Conservation (phyloP, 2,329 filamentous ascomycete species). For the Coniochaeta sp. region DNA sequence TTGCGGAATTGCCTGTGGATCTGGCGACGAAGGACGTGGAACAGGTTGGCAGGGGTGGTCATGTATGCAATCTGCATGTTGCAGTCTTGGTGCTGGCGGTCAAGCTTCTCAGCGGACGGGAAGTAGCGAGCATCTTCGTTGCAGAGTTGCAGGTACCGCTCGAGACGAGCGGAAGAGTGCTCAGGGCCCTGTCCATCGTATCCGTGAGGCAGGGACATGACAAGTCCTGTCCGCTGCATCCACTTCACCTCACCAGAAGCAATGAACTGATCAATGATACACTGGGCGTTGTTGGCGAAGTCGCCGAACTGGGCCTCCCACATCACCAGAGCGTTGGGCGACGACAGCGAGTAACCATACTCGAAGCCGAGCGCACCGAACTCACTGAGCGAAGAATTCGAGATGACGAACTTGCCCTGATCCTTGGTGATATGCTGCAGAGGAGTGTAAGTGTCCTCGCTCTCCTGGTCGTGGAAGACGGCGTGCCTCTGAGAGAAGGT, state of each 20-base stretch:
- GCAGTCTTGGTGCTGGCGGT: constrained; percentile 97
- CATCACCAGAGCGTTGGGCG: constrained; percentile 94
- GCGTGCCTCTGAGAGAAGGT: constrained; percentile 98
- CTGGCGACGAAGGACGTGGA: constrained; percentile 93
- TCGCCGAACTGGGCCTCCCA: constrained; percentile 99
- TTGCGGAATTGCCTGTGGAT: constrained; percentile 99
- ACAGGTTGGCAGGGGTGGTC: constrained; percentile 92
- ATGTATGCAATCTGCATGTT: constrained; percentile 99
- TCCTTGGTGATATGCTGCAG: constrained; percentile 83
- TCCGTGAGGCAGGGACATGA: constrained; percentile 93
- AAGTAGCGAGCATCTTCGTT: constrained; percentile 96
- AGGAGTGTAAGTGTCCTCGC: constrained; percentile 85
- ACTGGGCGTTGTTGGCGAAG: constrained; percentile 99
- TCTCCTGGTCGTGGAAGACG: constrained; percentile 96
- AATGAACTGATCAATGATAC: constrained; percentile 98
- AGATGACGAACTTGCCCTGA: constrained; percentile 93
- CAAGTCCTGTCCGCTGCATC: constrained; percentile 94
- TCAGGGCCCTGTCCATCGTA: constrained; percentile 98
- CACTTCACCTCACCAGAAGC: constrained; percentile 97
- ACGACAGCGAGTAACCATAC: constrained; percentile 96
- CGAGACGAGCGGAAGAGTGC: constrained; percentile 94
- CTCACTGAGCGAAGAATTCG: constrained; percentile 80
- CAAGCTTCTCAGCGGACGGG: constrained; percentile 79
- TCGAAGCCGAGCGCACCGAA: constrained; percentile 83
- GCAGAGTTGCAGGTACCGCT: constrained; percentile 93